A percentile compares a stretch with the other conserved stretches of the same genome.
These are phyloP conservation scores for Cadophora gregata DNA, from an alignment of 2,329 filamentous ascomycete species.

Conservation along the genomic window DNA sequence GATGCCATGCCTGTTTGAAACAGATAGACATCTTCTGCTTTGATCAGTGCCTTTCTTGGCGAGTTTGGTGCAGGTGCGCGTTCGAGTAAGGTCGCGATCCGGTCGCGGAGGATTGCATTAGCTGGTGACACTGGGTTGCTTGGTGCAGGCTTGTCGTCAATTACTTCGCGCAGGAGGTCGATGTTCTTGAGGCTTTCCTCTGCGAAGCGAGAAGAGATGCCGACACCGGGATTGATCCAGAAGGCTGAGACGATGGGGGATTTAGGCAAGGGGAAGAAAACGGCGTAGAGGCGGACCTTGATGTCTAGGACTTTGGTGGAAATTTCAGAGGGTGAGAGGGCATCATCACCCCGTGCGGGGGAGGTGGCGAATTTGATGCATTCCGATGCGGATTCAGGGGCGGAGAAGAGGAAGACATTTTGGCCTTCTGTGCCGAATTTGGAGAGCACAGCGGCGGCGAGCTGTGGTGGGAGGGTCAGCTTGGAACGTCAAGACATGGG, in stretches of 20 bases:
- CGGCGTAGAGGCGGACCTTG: conserved; percentile 50
- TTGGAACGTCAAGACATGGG: not conserved
- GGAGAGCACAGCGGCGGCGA: conserved; percentile 22
- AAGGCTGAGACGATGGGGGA: conserved; percentile 48
- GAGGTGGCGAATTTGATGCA: conserved; percentile 33
- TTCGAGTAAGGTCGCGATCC: conserved; percentile 51
- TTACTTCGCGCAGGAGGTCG: conserved; percentile 46
- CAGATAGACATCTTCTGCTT: conserved; percentile 54
- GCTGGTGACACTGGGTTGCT: conserved; percentile 44
- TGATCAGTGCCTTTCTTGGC: conserved; percentile 23
- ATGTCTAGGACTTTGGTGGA: conserved; percentile 31
- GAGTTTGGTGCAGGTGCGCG: conserved; percentile 45
- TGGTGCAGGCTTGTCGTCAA: conserved; percentile 44
- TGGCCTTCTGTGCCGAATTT: conserved; percentile 22
- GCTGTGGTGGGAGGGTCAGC: conserved; percentile 18
- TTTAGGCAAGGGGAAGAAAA: conserved; percentile 49
- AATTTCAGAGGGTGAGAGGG: conserved; percentile 28
- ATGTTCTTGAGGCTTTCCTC: conserved; percentile 51
- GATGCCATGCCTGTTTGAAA: conserved; percentile 61
- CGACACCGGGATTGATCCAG: conserved; percentile 55
- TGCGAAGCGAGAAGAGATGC: conserved; percentile 53
- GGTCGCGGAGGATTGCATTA: conserved; percentile 48
- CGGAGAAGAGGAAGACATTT: conserved; percentile 30
- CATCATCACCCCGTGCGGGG: conserved; percentile 21
- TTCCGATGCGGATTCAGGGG: conserved; percentile 28